Evolutionary conservation across 2,329 filamentous ascomycete genomes (phyloP), one percentile per base, ranked within the genome.

Genomic region (Coleophoma cylindrospora): DNA sequence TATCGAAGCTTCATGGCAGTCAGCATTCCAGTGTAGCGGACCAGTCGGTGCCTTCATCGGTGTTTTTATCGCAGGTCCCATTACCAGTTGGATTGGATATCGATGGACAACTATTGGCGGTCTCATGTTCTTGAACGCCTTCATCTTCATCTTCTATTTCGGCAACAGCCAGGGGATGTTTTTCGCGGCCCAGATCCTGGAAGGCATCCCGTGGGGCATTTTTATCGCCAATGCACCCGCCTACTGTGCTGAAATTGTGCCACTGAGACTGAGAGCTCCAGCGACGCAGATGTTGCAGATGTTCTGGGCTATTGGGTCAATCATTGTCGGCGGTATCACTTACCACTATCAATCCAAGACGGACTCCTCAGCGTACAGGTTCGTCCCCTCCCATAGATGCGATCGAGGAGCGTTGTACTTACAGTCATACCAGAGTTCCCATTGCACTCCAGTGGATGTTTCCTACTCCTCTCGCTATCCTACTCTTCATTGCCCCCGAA

Each of bases 171-270:
- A 50, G 40, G 61, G 60, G 1, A 64, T 77, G 54, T 66, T 77
- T 51, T 74, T 82, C 58, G 71, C 71, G 4, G 69, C 74, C 36
- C 80, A 84, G 68, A 66, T 81, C 49, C 71, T 84, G 43, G 79
- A 83, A 64, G 81, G 81, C 53, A 61, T 85, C 4, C 81, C 81
- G 2, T 85, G 81, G 81, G 81, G 81, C 22, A 76, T 85, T 59
- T 85, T 85, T 64, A 81, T 83, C 57, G 80, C 81, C 62, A 83
- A 83, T 61, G 74, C 81, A 4, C 81, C 81, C 1, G 81, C 81
- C 7, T 85, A 84, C 69, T 80, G 74, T 65, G 68, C 67, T 59
- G 81, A 85, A 63, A 81, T 85, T 50, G 78, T 81, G 3, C 81
- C 81, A 1, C 72, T 84, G 47, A 68, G 68, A 60, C 66, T 85